A percentile compares a stretch with the other conserved stretches of the same genome.
Evolutionary conservation across 768 basidiomycete species (phyloP).

Genomic region (Termitomyces eurrhizus): DNA sequence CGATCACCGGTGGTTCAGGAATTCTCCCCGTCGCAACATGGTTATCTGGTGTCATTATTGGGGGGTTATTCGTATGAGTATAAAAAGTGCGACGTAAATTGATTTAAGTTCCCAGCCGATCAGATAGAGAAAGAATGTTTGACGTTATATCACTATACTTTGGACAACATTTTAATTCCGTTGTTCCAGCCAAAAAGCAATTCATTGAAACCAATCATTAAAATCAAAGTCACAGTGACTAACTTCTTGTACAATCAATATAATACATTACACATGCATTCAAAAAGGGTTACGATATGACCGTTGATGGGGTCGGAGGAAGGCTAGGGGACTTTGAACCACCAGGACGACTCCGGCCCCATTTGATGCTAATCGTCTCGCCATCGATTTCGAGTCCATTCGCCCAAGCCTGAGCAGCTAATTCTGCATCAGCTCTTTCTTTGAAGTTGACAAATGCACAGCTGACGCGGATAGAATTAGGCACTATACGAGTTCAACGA

Average conservation of each 20-base stretch:
- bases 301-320: constrained; percentile 16
- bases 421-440: constrained; percentile 77
- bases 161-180: not conserved
- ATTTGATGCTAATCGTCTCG: constrained; percentile 70
- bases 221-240: not conserved
- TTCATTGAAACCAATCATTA: too few species aligned
- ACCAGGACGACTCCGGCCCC: constrained; percentile 73
- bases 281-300: constrained; percentile 7
- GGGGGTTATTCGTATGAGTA: constrained; percentile 33
- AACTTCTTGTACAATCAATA: not conserved
- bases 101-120: too few species aligned
- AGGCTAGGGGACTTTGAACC: constrained; percentile 28
- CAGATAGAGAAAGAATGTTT: too few species aligned
- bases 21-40: constrained; percentile 33
- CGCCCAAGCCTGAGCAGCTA: constrained; percentile 86
- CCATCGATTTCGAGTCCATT: constrained; percentile 86
- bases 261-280: constrained; percentile 2
- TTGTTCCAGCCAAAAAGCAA: not conserved
- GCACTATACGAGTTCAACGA: not conserved
- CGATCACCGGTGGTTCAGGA: constrained; percentile 32
- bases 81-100: not conserved
- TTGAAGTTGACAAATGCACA: constrained; percentile 97
- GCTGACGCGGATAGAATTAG: constrained; percentile 31
- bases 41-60: constrained; percentile 35
- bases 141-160: not conserved